phyloP scores from a whole-genome alignment of 2,329 filamentous ascomycete species.

The Arthroderma uncinatum region DNA sequence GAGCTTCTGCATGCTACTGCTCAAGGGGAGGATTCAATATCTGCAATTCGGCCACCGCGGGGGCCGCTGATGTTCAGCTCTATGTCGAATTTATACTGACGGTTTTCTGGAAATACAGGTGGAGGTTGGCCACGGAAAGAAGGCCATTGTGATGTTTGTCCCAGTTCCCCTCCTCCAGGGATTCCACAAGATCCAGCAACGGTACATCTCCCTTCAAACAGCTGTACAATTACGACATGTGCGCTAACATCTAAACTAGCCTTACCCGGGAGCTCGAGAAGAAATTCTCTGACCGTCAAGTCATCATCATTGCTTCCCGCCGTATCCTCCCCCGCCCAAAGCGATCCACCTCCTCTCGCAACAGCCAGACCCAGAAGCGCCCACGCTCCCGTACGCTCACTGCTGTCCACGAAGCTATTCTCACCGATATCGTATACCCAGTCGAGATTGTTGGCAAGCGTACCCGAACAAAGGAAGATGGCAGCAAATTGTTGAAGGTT shows the following conservation, averaged over 20 bases:
- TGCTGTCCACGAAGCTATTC: conserved; percentile 96
- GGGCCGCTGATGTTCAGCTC: neutral
- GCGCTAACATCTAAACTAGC: conserved; percentile 38
- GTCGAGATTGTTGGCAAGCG: conserved; percentile 99
- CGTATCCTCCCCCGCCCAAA: conserved; percentile 97
- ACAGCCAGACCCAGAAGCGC: conserved; percentile 96
- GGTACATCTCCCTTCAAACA: conserved; percentile 52
- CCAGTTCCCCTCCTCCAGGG: conserved; percentile 94
- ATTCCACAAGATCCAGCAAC: conserved; percentile 99
- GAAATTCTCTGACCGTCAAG: conserved; percentile 99
- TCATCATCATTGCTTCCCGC: conserved; percentile 96
- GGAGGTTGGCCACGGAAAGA: conserved; percentile 99
- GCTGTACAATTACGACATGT: neutral
- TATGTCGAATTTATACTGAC: neutral
- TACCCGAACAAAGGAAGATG: conserved; percentile 96
- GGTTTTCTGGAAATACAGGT: conserved; percentile 48
- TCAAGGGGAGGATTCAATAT: neutral
- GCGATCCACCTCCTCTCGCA: conserved; percentile 93
- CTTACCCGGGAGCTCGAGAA: conserved; percentile 99
- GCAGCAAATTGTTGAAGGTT: conserved; percentile 97
- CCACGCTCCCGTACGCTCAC: conserved; percentile 96
- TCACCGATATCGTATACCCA: conserved; percentile 95
- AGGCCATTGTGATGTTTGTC: conserved; percentile 99
- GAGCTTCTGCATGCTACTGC: neutral
- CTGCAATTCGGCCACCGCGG: neutral